Percentiles rank a stretch among this genome's conserved stretches.
phyloP scores from a whole-genome alignment of 495 filamentous ascomycete species.

The Penicillium subrubescens region DNA sequence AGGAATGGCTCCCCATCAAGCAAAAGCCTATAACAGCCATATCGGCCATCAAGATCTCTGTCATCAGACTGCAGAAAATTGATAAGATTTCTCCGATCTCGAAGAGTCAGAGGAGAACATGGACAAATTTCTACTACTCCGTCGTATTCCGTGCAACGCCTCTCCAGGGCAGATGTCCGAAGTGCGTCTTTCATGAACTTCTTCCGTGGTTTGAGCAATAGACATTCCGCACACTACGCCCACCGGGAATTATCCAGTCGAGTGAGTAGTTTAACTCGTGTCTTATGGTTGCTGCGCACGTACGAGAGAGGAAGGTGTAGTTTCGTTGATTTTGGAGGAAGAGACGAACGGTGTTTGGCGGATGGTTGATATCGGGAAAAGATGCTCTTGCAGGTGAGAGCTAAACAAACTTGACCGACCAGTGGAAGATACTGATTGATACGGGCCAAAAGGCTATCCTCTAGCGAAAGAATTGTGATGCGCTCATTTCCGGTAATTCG shows the following conservation, averaged over 20 bases:
- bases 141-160: neutral
- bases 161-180: neutral
- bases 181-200: neutral
- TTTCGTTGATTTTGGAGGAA: neutral
- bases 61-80: neutral
- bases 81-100: neutral
- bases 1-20: neutral
- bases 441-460: neutral
- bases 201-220: neutral
- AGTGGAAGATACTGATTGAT: neutral
- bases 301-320: neutral
- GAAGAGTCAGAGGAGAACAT: neutral
- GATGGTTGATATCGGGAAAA: neutral
- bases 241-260: neutral
- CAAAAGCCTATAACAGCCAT: neutral
- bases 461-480: neutral
- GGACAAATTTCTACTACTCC: neutral
- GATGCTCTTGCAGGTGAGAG: neutral
- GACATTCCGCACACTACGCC: neutral
- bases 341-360: neutral
- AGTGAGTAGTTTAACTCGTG: neutral
- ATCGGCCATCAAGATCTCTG: neutral
- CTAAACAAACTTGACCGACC: neutral
- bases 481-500: neutral
- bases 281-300: neutral